Conservation (phyloP, 331 rosid species). For the Acacia concinna region DNA sequence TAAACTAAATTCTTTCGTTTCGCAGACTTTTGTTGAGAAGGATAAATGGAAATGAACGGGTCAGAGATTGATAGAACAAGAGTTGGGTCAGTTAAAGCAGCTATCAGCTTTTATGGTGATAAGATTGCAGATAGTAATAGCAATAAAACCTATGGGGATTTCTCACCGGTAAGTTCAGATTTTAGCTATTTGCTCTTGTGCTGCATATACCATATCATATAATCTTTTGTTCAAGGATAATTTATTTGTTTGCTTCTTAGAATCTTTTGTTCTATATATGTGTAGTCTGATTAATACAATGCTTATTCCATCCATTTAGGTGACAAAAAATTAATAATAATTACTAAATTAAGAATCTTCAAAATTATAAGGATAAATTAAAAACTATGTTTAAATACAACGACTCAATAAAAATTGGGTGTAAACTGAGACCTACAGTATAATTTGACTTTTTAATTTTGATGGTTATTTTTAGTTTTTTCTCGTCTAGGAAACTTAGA, state of each 20-base stretch:
- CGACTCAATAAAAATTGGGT: not conserved
- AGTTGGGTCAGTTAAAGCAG: conserved; percentile 59
- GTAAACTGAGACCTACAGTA: not conserved
- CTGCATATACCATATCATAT: not conserved
- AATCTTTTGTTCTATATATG: not conserved
- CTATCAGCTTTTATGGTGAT: conserved; percentile 54
- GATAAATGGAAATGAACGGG: conserved; percentile 51
- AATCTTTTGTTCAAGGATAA: not conserved
- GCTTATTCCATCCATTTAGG: not conserved
- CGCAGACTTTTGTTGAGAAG: conserved; percentile 15
- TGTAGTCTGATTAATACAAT: not conserved
- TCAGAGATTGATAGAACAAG: conserved; percentile 47
- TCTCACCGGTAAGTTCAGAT: conserved; percentile 48
- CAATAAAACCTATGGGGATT: conserved; percentile 47
- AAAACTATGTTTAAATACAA: not conserved
- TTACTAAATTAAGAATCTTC: not conserved
- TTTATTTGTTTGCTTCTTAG: not conserved
- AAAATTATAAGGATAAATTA: not conserved
- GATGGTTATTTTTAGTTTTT: not conserved
- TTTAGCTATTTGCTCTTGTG: conserved; percentile 17
- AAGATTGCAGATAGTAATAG: conserved; percentile 32
- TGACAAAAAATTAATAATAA: not conserved
- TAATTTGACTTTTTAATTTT: not conserved
- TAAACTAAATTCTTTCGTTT: not conserved
- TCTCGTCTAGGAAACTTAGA: not conserved